phyloP scores from a whole-genome alignment of 2,329 filamentous ascomycete species.

The Aureobasidium subglaciale region DNA sequence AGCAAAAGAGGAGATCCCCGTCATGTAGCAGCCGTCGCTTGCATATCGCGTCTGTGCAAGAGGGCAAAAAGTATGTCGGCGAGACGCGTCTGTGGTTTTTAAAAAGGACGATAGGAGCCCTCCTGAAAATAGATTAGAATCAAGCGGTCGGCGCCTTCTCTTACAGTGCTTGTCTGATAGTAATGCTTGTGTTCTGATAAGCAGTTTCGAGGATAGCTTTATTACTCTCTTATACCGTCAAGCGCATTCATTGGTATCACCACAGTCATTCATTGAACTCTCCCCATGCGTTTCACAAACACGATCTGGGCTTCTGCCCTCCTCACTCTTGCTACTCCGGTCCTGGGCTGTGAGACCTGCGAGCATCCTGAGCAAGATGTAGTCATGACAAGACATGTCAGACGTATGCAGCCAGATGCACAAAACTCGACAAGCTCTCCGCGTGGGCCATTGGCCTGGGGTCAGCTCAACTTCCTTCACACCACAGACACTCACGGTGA shows the following conservation, averaged over 20 bases:
- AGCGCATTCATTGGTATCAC: not conserved
- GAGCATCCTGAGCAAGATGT: conserved; percentile 36
- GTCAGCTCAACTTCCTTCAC: conserved; percentile 60
- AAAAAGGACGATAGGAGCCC: not conserved
- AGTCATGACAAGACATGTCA: conserved; percentile 34
- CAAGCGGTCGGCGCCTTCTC: not conserved
- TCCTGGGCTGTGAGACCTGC: conserved; percentile 31
- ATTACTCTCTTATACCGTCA: not conserved
- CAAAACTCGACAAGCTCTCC: conserved; percentile 33
- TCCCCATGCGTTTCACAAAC: not conserved
- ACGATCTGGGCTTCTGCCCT: not conserved
- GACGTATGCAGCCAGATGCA: conserved; percentile 40
- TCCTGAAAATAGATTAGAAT: not conserved
- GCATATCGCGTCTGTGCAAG: conserved; percentile 3
- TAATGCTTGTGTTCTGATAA: not conserved
- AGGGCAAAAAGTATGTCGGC: conserved; percentile 1
- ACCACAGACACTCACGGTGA: conserved; percentile 54
- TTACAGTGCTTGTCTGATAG: not conserved
- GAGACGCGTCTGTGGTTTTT: not conserved
- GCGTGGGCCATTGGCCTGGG: conserved; percentile 48
- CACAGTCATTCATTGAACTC: not conserved
- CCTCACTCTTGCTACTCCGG: not conserved
- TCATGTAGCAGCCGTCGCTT: not conserved
- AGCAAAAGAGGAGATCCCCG: conserved; percentile 10
- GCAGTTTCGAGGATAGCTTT: not conserved